These are phyloP conservation scores for Phytophthora lateralis DNA, from an alignment of 352 stramenopile genomes.

Conservation along the genomic window DNA sequence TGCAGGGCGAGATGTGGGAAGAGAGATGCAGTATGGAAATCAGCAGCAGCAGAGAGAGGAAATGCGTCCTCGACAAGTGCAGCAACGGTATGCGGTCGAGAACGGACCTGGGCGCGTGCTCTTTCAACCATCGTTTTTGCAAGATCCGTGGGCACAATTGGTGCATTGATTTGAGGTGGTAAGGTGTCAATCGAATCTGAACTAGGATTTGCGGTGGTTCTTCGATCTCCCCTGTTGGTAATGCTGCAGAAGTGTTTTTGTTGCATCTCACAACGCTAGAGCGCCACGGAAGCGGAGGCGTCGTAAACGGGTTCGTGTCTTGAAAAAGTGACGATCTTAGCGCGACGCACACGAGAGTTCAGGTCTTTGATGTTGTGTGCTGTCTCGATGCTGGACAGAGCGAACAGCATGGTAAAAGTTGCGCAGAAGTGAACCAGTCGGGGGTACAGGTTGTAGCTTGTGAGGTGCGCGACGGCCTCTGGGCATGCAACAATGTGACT, in stretches of 20 bases:
- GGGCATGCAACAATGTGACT: constrained; percentile 52
- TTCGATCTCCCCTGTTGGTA: neutral
- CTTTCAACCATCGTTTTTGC: constrained; percentile 75
- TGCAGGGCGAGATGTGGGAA: neutral
- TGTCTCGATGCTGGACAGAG: constrained; percentile 45
- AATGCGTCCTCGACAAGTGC: constrained; percentile 24
- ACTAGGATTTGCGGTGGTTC: neutral
- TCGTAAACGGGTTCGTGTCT: constrained; percentile 29
- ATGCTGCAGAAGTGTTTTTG: neutral
- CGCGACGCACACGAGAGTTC: constrained; percentile 41
- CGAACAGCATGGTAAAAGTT: constrained; percentile 47
- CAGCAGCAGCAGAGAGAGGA: constrained; percentile 14
- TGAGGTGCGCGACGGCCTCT: constrained; percentile 28
- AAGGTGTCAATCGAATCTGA: constrained; percentile 13
- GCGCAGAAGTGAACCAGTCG: constrained; percentile 47
- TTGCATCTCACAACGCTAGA: constrained; percentile 9
- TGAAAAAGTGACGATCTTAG: constrained; percentile 51
- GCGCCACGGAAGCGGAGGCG: constrained; percentile 29
- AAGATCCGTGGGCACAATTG: constrained; percentile 56
- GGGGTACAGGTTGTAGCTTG: constrained; percentile 45
- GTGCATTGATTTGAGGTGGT: constrained; percentile 8
- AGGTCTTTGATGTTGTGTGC: constrained; percentile 51
- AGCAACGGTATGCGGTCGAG: constrained; percentile 2
- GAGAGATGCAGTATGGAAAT: neutral
- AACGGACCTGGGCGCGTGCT: constrained; percentile 53